Conservation (phyloP, 1,139 yeast species). For the Pichia sp. region DNA sequence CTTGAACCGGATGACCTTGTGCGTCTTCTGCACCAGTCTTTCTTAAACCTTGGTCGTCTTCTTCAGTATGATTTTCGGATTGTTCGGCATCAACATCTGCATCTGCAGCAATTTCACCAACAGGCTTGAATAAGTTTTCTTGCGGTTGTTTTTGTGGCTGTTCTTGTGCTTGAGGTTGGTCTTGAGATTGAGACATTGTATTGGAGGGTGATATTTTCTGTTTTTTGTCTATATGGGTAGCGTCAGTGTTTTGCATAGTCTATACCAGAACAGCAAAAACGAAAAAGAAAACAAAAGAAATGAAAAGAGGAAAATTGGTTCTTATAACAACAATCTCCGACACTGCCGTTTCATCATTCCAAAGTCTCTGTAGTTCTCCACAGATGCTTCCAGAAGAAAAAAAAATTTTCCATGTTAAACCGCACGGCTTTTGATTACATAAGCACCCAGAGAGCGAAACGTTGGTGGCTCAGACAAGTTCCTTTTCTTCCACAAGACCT, state of each 20-base stretch:
- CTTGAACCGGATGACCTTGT: conserved; percentile 96
- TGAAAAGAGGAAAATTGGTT: too few relatives aligned
- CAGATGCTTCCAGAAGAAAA: conserved; percentile 7
- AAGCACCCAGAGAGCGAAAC: neutral
- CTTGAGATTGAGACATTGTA: too few relatives aligned
- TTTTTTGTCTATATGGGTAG: conserved; percentile 20
- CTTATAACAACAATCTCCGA: too few relatives aligned
- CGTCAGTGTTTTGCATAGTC: conserved; percentile 5
- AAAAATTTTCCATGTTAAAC: neutral
- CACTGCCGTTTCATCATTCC: too few relatives aligned
- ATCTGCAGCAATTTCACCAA: conserved; percentile 48
- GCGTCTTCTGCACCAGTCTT: conserved; percentile 68
- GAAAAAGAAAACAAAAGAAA: conserved; percentile 1
- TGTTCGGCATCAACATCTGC: conserved; percentile 6
- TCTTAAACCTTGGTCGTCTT: conserved; percentile 32
- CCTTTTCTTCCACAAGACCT: conserved; percentile 6
- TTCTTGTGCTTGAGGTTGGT: conserved; percentile 13
- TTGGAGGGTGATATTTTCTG: too few relatives aligned
- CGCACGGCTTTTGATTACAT: conserved; percentile 2
- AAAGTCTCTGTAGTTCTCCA: too few relatives aligned
- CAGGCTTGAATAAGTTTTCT: conserved; percentile 47
- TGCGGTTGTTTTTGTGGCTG: conserved; percentile 18
- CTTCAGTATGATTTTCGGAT: too few relatives aligned
- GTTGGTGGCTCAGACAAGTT: neutral
- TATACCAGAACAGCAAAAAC: neutral